Evolutionary conservation across 2,329 filamentous ascomycete genomes (phyloP).

Genomic region (Aspergillus hortae): DNA sequence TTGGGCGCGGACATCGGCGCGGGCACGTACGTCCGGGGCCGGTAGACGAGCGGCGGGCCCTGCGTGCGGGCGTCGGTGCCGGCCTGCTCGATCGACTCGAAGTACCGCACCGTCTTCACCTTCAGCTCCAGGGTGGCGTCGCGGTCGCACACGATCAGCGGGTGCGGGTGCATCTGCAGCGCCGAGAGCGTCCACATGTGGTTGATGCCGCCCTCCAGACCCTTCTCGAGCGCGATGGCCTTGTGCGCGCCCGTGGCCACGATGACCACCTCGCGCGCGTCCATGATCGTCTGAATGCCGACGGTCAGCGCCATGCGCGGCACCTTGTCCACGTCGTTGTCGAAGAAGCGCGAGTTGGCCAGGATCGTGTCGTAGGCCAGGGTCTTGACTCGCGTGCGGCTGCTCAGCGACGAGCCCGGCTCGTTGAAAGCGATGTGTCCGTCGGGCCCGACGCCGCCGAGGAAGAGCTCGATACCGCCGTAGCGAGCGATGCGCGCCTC

Average conservation of each 20-base stretch:
- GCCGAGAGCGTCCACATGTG: constrained; percentile 89
- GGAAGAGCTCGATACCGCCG: constrained; percentile 81
- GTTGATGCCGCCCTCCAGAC: constrained; percentile 77
- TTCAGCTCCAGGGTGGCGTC: constrained; percentile 71
- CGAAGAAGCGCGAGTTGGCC: constrained; percentile 82
- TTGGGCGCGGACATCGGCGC: constrained; percentile 24
- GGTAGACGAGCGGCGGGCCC: constrained; percentile 41
- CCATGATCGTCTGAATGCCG: constrained; percentile 77
- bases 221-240: constrained; percentile 72
- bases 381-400: constrained; percentile 79
- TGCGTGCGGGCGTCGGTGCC: constrained; percentile 48
- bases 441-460: constrained; percentile 80
- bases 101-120: constrained; percentile 72
- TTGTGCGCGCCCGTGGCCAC: constrained; percentile 82
- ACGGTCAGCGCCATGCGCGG: constrained; percentile 81
- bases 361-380: constrained; percentile 82
- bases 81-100: constrained; percentile 67
- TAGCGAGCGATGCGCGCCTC: constrained; percentile 70
- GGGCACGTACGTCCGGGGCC: constrained; percentile 34
- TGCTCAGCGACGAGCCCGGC: constrained; percentile 73
- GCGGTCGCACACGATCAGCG: constrained; percentile 79
- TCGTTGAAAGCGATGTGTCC: constrained; percentile 92
- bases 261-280: constrained; percentile 76
- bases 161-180: constrained; percentile 75
- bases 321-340: constrained; percentile 67